Evolutionary conservation across 179 eudicot species (phyloP).

Genomic region (Silene vulgaris): DNA sequence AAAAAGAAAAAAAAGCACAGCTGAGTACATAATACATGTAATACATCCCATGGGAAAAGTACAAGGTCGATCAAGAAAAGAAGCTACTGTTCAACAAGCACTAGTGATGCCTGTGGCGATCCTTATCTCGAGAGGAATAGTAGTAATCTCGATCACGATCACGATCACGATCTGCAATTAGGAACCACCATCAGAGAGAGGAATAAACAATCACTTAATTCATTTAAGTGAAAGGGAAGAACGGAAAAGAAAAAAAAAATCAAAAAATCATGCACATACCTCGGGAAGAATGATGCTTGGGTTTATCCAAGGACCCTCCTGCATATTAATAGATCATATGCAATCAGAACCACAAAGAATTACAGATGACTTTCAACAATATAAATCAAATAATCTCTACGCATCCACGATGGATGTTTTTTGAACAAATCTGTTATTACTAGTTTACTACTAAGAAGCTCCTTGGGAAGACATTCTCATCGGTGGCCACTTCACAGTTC

Average conservation of each 20-base stretch:
- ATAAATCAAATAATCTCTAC: too few species aligned
- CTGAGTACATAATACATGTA: too few species aligned
- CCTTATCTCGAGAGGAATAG: conserved; percentile 68
- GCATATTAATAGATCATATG: conserved; percentile 23
- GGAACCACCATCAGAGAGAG: neutral
- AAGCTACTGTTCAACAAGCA: conserved; percentile 6
- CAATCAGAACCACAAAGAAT: neutral
- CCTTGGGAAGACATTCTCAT: neutral
- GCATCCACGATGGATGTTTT: neutral
- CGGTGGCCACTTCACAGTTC: neutral
- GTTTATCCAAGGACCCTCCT: conserved; percentile 61
- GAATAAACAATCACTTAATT: neutral
- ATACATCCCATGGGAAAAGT: neutral
- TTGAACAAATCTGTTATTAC: neutral
- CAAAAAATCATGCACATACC: conserved; percentile 36
- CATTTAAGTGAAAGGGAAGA: neutral
- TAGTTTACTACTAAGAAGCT: neutral
- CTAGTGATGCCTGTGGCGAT: conserved; percentile 71
- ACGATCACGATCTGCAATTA: conserved; percentile 44
- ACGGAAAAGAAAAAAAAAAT: neutral
- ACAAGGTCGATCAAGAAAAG: neutral
- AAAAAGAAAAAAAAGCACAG: neutral
- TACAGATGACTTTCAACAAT: too few species aligned
- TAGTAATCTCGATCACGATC: conserved; percentile 37
- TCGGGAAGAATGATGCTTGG: conserved; percentile 72